Evolutionary conservation across 495 filamentous ascomycete genomes (phyloP), one percentile per base, ranked within the genome.

Genomic region (Cercophora samala): DNA sequence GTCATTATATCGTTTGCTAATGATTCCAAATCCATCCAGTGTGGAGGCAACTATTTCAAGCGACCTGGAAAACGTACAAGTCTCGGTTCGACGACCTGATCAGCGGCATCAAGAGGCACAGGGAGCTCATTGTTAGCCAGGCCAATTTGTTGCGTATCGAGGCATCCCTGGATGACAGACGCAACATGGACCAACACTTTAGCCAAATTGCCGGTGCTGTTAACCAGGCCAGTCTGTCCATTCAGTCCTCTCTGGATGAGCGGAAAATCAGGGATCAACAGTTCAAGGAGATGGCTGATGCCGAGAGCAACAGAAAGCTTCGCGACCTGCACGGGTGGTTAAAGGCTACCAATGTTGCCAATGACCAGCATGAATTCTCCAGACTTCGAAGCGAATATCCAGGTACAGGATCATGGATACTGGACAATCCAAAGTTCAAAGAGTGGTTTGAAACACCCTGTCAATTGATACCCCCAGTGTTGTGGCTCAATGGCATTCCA

Each of bases 401-500:
- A 24, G 24, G 26, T 5, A 25, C 58, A 6, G 58, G 58, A 24
- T 18, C 5, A 15, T 60, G 58, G 58, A 6, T 60, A 23, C 23
- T 60, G 23, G 26, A 60, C 23, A 18, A 60, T 18, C 4, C 17
- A 18, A 23, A 26, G 24, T 60, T 60, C 3, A 24, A 60, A 21
- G 19, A 60, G 4, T 60, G 58, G 58, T 60, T 60, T 21, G 24
- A 60, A 6, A 25, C 58, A 11, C 58, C 22, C 22, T 46, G 37
- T 46, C 37, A 46, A 9, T 13, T 17, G 13, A 46, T 46, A 2
- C 37, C 37, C 3, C 37, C 37, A 46, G 22, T 60, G 17, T 18
- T 60, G 23, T 60, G 58, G 58, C 21, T 60, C 5, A 23, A 22
- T 60, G 58, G 58, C 3, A 60, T 25, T 23, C 58, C 58, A 23